Base-by-base conservation (phyloP, 768 basidiomycete genomes). In the Mycena rosella region DNA sequence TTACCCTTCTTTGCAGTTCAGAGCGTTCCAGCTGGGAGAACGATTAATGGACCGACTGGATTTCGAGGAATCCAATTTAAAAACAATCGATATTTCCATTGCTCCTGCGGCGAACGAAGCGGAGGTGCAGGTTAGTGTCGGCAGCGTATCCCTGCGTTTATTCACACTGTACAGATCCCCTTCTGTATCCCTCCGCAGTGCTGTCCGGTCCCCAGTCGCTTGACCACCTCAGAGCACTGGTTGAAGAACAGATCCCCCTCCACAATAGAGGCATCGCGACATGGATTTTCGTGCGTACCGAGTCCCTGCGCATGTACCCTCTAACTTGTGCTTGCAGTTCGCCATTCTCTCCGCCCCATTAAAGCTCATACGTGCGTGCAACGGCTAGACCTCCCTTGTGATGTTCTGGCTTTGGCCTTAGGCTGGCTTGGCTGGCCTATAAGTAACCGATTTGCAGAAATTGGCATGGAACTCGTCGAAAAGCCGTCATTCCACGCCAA, bases 21-120 rank as follows among this genome's bases (percentile, higher is more conserved):
- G 77, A 75, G 76, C 81, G 10, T 87, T 84, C 69, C 66, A 77
- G 48, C 80, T 84, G 67, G 87, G 87, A 22, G 83, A 86, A 78
- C 79, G 82, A n/a, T 67, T 86, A 1, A 77, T 83, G 36, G 83
- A 87, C 71, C 79, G 78, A 52, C 78, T 87, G 53, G 87, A 87
- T 53, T 87, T 87, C 36, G 87, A 88, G 69, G 87, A 88, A 71
- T 76, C 85, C 36, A 83, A 84, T 20, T 80, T 88, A 62, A 85
- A 85, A 73, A 78, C 79, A 5, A 66, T 88, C 18, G 86, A 88
- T 63, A 79, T 85, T 34, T 83, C 85, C 18, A 71, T 86, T 63
- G 85, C 82, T 0, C 87, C 86, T 27, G 40, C 73, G 1, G 27
- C 78, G 52, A 56, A 49, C n/a, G 53, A 42, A 32, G 30, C 60